Evolutionary conservation across 371 early-diverging fungal genomes (phyloP), one percentile per base, ranked within the genome.

Genomic region (Mucor plumbeus): DNA sequence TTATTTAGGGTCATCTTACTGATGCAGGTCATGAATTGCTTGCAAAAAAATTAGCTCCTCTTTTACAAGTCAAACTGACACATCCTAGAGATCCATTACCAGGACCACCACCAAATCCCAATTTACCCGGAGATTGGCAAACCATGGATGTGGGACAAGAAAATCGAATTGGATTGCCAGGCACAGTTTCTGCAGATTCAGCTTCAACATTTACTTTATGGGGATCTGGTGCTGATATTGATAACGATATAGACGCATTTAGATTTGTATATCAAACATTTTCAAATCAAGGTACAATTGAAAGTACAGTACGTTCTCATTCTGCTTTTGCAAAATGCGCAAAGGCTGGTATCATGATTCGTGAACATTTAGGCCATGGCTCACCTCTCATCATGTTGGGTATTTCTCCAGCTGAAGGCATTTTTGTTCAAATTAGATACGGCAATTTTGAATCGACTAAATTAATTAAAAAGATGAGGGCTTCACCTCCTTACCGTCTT

Each of bases 261-360:
- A 77, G 82, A 1, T 82, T 68, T 58, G 76, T 82, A 7, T 82
- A 79, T 56, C 79, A 82, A 41, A 61, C 71, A 0, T 54, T 77
- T 1, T 74, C 74, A 0, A 58, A 39, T 10, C 64, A 75, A 40
- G 78, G 79, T 4, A 56, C 54, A 1, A 67, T 79, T 26, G 78
- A 79, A 31, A 70, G 70, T 5, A 73, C 76, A 0, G 64, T 82
- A 0, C 71, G 68, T 9, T 82, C 82, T 0, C 82, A 82, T 50
- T 79, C 82, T 5, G 71, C 82, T 1, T 82, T 82, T 72, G 77
- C 76, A 15, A 70, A 74, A 10, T 82, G 82, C 59, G 82, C 82
- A 14, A 82, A 82, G 48, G 82, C 82, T 1, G 82, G 82, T 4
- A 77, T 82, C 26, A 82, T 82, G 82, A 69, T 82, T 33, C 74